Conservation (phyloP, 441 rosid genomes). For the Eruca vesicaria region DNA sequence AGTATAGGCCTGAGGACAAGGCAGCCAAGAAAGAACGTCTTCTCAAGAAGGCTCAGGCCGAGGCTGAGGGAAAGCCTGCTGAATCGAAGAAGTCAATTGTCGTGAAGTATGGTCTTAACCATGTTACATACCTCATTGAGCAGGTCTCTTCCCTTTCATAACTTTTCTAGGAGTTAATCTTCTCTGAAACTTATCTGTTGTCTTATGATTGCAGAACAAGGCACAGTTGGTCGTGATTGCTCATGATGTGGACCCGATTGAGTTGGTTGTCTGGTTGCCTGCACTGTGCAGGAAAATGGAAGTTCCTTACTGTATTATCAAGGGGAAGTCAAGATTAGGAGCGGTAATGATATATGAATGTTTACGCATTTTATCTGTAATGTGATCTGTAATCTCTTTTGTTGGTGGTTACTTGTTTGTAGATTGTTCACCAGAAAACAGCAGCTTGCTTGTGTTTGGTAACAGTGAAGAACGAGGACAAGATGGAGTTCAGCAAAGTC, state of each 20-base stretch:
- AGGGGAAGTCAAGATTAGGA: slow-evolving; percentile 41
- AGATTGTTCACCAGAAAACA: slow-evolving; percentile 84
- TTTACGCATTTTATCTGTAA: neutral
- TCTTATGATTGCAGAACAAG: slow-evolving; percentile 9
- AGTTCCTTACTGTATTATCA: slow-evolving; percentile 76
- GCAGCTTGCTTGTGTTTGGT: slow-evolving; percentile 61
- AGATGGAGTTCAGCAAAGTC: slow-evolving; percentile 69
- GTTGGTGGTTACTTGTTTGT: neutral
- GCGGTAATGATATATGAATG: slow-evolving; percentile 43
- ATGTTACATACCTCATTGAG: slow-evolving; percentile 74
- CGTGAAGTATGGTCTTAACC: slow-evolving; percentile 80
- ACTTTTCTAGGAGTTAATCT: neutral
- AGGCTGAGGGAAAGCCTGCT: slow-evolving; percentile 61
- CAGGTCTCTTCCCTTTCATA: slow-evolving; percentile 38
- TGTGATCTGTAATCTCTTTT: neutral
- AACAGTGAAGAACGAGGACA: slow-evolving; percentile 46
- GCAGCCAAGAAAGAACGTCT: slow-evolving; percentile 74
- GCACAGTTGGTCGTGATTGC: slow-evolving; percentile 23
- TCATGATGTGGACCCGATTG: slow-evolving; percentile 38
- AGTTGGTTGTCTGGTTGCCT: slow-evolving; percentile 84
- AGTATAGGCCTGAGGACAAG: slow-evolving; percentile 83
- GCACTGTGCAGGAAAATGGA: slow-evolving; percentile 86
- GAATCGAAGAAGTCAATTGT: slow-evolving; percentile 76
- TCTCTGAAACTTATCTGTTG: neutral
- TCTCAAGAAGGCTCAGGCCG: slow-evolving; percentile 61